Base-by-base conservation (phyloP, 148 eudicot species). In the Fagopyrum homotropicum region DNA sequence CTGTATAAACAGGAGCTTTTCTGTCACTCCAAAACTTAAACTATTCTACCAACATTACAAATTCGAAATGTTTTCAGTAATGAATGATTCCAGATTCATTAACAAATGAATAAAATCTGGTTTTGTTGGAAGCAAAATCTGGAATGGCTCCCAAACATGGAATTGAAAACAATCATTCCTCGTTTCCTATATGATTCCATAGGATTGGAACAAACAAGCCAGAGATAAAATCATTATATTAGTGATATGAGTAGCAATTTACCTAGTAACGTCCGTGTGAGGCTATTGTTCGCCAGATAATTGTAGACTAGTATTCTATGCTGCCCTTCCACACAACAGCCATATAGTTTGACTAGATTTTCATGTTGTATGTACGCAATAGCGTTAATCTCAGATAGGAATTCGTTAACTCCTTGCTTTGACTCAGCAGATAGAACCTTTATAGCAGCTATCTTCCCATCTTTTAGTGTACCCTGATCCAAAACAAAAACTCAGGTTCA, bases 221-320 rank as follows among this genome's bases (percentile, higher is more conserved):
- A 61, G 15, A 26, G 3, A 29, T 12, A 61, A 6, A 17, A 43
- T 29, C 15, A 22, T 66, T 66, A 12, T 35, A 6, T 17, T 6
- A 35, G 47, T 14, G 11, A 66, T 40, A 22, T 17, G 61, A 56
- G 61, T 56, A 35, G 6, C 19, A 46, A 45, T 11, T 70, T 84
- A 86, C 89, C 89, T 78, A 86, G 78, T 19, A 86, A 77, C 55
- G 85, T 84, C 52, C 72, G 69, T 9, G 87, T 60, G 45, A 86
- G 87, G 73, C 89, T 84, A 78, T 84, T 86, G 80, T 86, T 84
- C 78, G 84, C 87, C 48, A 86, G 76, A 75, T 68, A 84, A 76
- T 86, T 84, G 87, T 86, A 86, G 45, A 86, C 85, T 35, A 86
- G 80, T 72, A 86, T 86, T 76, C 89, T 75, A 71, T 86, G 87